Evolutionary conservation across 441 rosid species (phyloP).

Genomic region (Croton laevigatus): DNA sequence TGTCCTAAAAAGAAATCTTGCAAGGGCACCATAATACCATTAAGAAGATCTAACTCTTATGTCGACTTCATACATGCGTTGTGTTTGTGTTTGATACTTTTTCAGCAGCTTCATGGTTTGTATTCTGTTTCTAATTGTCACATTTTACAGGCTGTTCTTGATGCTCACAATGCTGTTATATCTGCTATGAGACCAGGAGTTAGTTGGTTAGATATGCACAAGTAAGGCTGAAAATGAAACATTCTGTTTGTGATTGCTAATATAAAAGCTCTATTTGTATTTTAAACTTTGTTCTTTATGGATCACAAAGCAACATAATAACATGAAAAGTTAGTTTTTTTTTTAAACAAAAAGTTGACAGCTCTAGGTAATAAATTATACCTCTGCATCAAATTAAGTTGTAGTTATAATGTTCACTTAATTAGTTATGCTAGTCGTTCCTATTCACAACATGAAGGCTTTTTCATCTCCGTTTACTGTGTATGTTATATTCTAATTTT

Average conservation of each 20-base stretch:
- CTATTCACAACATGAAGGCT: slow-evolving; percentile 3
- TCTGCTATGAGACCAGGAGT: slow-evolving; percentile 85
- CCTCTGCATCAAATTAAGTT: not conserved
- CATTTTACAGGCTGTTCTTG: slow-evolving; percentile 70
- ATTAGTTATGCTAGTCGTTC: not conserved
- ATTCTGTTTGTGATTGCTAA: not conserved
- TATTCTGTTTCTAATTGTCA: slow-evolving; percentile 20
- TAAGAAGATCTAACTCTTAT: not conserved
- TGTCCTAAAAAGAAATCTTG: not conserved
- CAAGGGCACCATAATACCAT: not conserved
- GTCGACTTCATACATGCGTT: not conserved
- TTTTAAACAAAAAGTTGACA: not conserved
- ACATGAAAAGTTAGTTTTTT: not conserved
- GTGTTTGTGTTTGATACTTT: slow-evolving; percentile 1
- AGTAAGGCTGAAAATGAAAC: slow-evolving; percentile 45
- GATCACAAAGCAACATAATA: not conserved
- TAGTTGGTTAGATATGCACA: slow-evolving; percentile 94
- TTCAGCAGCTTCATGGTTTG: slow-evolving; percentile 8
- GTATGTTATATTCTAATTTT: slow-evolving; percentile 11
- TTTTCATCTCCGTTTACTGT: slow-evolving; percentile 13
- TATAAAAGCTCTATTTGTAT: not conserved
- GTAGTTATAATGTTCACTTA: not conserved
- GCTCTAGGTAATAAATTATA: slow-evolving; percentile 6
- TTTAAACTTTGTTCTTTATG: slow-evolving; percentile 4
- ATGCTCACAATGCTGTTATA: slow-evolving; percentile 85